A percentile compares a stretch with the other conserved stretches of the same genome.
Conservation (phyloP, 345 rosid species). For the Cardamine occulta region DNA sequence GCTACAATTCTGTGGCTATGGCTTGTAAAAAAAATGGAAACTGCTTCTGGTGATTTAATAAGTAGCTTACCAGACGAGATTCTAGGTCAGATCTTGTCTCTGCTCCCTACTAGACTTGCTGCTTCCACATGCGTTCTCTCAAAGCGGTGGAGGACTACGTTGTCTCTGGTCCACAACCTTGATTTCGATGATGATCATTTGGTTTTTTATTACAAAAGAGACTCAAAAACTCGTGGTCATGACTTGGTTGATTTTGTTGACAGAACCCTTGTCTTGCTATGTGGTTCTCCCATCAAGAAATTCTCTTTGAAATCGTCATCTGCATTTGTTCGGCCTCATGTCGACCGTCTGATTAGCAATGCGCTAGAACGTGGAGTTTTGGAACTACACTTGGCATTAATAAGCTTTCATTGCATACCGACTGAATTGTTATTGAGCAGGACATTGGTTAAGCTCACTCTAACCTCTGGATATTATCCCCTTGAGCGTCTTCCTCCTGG, state of each 20-base stretch:
- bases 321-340: fast-evolving
- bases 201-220: too few species aligned
- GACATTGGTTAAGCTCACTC: background rate
- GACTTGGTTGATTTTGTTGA: too few species aligned
- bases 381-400: background rate
- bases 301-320: background rate
- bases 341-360: background rate
- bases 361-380: background rate
- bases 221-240: too few species aligned
- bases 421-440: background rate
- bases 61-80: background rate
- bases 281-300: background rate
- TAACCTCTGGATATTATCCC: background rate
- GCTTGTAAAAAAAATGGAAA: background rate
- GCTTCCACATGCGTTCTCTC: background rate
- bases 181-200: background rate
- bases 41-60: background rate
- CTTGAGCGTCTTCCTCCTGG: background rate
- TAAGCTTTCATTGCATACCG: fast-evolving
- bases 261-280: background rate
- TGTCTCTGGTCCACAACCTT: background rate
- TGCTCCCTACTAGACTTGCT: background rate
- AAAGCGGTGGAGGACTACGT: background rate
- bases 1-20: background rate
- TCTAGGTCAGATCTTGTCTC: background rate